phyloP scores from a whole-genome alignment of 305 asterid species.

The Andrographis paniculata region DNA sequence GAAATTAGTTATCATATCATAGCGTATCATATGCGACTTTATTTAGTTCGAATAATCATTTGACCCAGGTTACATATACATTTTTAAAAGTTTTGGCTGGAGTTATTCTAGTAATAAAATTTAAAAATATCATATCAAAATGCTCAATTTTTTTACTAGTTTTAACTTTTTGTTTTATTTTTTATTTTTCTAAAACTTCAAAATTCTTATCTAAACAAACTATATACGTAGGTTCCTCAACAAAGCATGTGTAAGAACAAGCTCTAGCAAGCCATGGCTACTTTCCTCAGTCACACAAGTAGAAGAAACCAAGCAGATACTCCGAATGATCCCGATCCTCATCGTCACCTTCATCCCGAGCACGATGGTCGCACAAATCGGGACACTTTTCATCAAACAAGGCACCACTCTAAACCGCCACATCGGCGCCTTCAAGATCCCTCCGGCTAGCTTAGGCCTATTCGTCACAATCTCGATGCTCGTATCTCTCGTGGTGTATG shows the following conservation, averaged over 20 bases:
- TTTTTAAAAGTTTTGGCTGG: too few relatives aligned
- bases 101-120: too few relatives aligned
- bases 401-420: slow-evolving; percentile 64
- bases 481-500: slow-evolving; percentile 60
- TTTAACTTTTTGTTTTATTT: too few relatives aligned
- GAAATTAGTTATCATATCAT: too few relatives aligned
- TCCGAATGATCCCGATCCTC: too few relatives aligned
- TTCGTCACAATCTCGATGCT: slow-evolving; percentile 77
- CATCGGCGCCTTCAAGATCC: slow-evolving; percentile 52
- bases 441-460: slow-evolving; percentile 74
- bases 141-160: too few relatives aligned
- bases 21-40: too few relatives aligned
- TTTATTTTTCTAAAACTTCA: too few relatives aligned
- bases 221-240: slow-evolving; percentile 64
- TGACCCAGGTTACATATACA: too few relatives aligned
- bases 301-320: slow-evolving; percentile 90
- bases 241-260: slow-evolving; percentile 60
- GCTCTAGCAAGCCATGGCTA: slow-evolving; percentile 51
- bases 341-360: slow-evolving; percentile 76
- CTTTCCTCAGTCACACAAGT: slow-evolving; percentile 79
- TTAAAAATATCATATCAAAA: too few relatives aligned
- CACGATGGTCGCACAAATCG: slow-evolving; percentile 71
- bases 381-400: slow-evolving; percentile 85
- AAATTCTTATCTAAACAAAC: too few relatives aligned
- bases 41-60: too few relatives aligned